Conservation (phyloP, 83 land plant species). For the Diphasiastrum complanatum region DNA sequence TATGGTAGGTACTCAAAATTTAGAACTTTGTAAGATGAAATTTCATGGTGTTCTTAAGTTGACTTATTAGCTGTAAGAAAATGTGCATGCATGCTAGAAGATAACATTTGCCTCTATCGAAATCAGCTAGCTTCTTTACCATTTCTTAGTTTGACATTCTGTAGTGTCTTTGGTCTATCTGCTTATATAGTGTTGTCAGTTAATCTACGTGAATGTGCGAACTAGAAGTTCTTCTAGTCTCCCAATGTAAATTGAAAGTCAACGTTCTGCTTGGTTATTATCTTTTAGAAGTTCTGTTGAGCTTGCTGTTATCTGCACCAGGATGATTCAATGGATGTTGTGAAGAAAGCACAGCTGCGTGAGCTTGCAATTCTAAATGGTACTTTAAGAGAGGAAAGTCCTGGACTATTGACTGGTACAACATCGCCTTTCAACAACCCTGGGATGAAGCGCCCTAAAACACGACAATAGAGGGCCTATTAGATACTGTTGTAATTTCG, state of each 20-base stretch:
- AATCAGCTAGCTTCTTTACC: no score
- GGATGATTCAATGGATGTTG: constrained; percentile 88
- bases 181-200: not conserved
- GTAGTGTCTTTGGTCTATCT: not conserved
- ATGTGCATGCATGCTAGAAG: no score
- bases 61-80: no score
- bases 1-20: constrained; percentile 3
- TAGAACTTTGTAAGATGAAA: not conserved
- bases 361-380: constrained; percentile 90
- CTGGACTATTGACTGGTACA: constrained; percentile 65
- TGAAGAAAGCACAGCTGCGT: constrained; percentile 81
- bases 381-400: constrained; percentile 81
- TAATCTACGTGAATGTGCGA: not conserved
- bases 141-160: no score
- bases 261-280: no score
- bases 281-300: not conserved
- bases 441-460: constrained; percentile 92
- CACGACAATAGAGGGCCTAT: constrained; percentile 56
- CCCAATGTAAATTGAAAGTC: no score
- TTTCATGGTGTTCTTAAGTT: no score
- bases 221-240: not conserved
- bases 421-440: constrained; percentile 83
- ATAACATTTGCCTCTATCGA: no score
- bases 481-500: no score
- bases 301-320: constrained; percentile 17